Percentiles rank a stretch among this genome's conserved stretches.
phyloP scores from a whole-genome alignment of 2,329 filamentous ascomycete genomes.

The Claviceps sp. region DNA sequence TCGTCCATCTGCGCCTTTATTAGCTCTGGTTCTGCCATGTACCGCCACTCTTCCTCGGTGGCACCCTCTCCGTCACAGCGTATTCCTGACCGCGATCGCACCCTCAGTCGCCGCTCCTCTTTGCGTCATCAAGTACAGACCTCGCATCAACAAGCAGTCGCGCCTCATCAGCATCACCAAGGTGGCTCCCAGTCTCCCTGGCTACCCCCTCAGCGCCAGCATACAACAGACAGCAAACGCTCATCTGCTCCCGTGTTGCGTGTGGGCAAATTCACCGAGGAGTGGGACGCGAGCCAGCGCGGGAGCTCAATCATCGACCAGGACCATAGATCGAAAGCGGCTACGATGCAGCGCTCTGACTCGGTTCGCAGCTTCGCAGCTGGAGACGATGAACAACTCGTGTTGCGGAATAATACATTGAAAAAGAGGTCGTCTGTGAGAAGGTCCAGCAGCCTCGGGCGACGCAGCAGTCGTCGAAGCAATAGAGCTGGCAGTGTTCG shows the following conservation, averaged over 20 bases:
- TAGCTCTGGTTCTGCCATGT: constrained; percentile 19
- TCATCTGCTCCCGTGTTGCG: constrained; percentile 1
- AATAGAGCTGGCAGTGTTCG: constrained; percentile 76
- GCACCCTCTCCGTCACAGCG: constrained; percentile 7
- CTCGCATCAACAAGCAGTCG: constrained; percentile 8
- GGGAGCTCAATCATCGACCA: constrained; percentile 50
- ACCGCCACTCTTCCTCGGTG: constrained; percentile 12
- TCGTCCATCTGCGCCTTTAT: constrained; percentile 1
- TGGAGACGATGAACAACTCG: constrained; percentile 28
- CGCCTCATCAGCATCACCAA: constrained; percentile 4
- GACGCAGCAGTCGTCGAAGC: constrained; percentile 70
- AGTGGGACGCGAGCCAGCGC: constrained; percentile 57
- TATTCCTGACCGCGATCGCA: constrained; percentile 9
- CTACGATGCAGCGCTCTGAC: constrained; percentile 44
- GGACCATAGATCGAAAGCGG: constrained; percentile 11
- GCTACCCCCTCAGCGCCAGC: constrained; percentile 11
- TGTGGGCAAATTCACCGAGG: constrained; percentile 48
- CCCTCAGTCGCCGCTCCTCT: constrained; percentile 4
- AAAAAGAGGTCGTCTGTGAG: constrained; percentile 79
- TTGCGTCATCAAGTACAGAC: constrained; percentile 1
- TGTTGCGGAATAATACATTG: constrained; percentile 53
- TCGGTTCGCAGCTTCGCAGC: constrained; percentile 43
- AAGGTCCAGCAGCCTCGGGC: constrained; percentile 59
- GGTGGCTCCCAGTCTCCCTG: constrained; percentile 7
- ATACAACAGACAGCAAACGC: background rate